Base-by-base conservation (phyloP, 805 yeast genomes). In the Pichia rugopelliculosa region DNA sequence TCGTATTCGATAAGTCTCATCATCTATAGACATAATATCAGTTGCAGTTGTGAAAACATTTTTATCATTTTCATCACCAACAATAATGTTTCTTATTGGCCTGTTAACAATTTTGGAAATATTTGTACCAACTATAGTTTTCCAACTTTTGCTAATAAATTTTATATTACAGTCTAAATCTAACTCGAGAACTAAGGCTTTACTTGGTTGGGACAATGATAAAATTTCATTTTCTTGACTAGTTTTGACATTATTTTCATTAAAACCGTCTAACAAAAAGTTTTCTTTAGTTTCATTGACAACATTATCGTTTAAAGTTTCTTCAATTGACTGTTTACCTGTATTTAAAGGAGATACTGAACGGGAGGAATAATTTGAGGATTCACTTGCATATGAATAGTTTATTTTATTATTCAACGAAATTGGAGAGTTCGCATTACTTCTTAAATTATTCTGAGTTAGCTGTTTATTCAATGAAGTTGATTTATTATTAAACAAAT, bases 71-170 rank as follows among this genome's bases (percentile, higher is more conserved):
- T 72, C 76, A 9, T 73, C 71, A 3, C 95, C 95, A 13, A 80
- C 63, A 6, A 88, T 74, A n/a, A 86, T 69, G 41, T 76, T 72
- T 1, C 83, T 69, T 1, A 87, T 77, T 1, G 86, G 82, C 45
- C 72, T 70, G 34, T 72, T 66, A 4, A 79, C 49, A n/a, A 85
- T 70, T 59, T 80, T 79, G 12, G 67, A 62, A 4, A 76, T 69
- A 13, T 70, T 70, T 0, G 88, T 83, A 1, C 95, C 95, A 10
- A 87, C 87, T 8, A 89, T 73, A 9, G 74, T 60, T 53, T 81
- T 84, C 96, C 97, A 91, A 53, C 83, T 77, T 53, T 76, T 77
- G 52, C 91, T 77, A 23, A 89, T 63, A 61, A 84, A 87, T 46
- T 76, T 75, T n/a, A 93, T 81, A 30, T 74, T 78, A 26, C 96